Base-by-base conservation (phyloP, 1,284 basidiomycete species). In the Boletus semigastroideus region DNA sequence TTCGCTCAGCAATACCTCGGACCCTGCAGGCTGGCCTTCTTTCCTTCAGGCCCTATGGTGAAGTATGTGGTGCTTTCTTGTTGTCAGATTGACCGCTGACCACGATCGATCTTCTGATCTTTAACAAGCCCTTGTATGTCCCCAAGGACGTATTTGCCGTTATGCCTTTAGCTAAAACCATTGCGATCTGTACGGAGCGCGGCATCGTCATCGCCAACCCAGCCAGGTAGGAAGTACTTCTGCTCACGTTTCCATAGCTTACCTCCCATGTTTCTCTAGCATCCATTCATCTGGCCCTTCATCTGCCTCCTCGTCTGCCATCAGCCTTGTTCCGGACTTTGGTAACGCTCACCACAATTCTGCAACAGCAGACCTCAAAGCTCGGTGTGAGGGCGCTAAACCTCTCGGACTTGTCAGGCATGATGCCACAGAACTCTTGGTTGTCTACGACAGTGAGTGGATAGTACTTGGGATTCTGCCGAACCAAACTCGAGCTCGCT, bases 361-460 rank as follows among this genome's bases (percentile, higher is more conserved):
- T 14, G 66, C 77, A 4, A 74, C 82, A 67, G 65, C 72, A 33
- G 66, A 67, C 19, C 76, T 92, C 46, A 90, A 87, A 69, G 61
- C 66, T 12, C 79, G 78, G n/a, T 76, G 84, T 48, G 79, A 84
- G 28, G 64, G 64, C 20, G 73, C 80, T n/a, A 84, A 76, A 59
- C 78, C 86, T 2, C 73, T 92, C 6, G 90, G 89, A 12, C 68
- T 91, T 37, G 73, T 87, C 5, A 78, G 80, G 40, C 76, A 79
- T n/a, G 74, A 78, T 31, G 63, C 69, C 11, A 67, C 71, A 13
- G 86, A 91, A 62, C 70, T 87, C 20, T 70, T 92, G 53, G 78
- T 90, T 19, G 65, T 92, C 17, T 92, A 86, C 56, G 86, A 92
- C 55, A 77, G 88, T 87, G 52, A 59, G 83, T 65, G 36, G 42